Evolutionary conservation across 2,329 filamentous ascomycete genomes (phyloP), one percentile per base, ranked within the genome.

Genomic region (Cladorrhinum sp.): DNA sequence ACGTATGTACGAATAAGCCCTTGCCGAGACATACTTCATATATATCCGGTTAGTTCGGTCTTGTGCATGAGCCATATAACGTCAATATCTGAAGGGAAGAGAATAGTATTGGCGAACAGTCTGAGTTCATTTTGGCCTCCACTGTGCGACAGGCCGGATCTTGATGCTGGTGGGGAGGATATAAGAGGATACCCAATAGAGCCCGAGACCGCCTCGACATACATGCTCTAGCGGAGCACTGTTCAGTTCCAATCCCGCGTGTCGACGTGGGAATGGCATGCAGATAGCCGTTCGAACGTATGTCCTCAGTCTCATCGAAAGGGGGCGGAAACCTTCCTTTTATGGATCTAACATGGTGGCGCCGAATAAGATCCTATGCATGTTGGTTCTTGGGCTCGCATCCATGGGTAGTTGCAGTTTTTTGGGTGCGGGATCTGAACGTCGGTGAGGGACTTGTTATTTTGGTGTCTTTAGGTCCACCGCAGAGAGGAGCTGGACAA

Each of bases 251-350:
- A 18, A 16, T 27, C 38, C 16, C 23, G 16, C 32, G 5, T 48
- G 20, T 27, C 24, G 23, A 25, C 16, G 38, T 27, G 18, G 24
- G 23, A 29, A 23, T 20, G n/a, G 29, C 22, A 51, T 49, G 58
- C 59, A 59, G 58, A 27, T 58, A 58, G 48, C 59, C 45, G 59
- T 50, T 48, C 38, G n/a, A 58, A 57, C 36, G 27, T 24, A 32
- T 59, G 41, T 57, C 50, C 36, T 29, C 56, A n/a, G 29, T 38
- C 55, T 52, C 41, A 54, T 61, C 38, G 57, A 65, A 62, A 52
- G 52, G 22, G 55, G 22, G 52, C 53, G 57, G 49, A 59, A 32
- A n/a, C 32, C 55, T 64, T 64, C 52, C 51, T 52, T 58, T 55
- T 56, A 52, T 48, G 57, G 8, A 56, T 36, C 60, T 32, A 56